These are phyloP conservation scores for Thymus quinquecostatus DNA, from an alignment of 257 asterid genomes.

Conservation along the genomic window DNA sequence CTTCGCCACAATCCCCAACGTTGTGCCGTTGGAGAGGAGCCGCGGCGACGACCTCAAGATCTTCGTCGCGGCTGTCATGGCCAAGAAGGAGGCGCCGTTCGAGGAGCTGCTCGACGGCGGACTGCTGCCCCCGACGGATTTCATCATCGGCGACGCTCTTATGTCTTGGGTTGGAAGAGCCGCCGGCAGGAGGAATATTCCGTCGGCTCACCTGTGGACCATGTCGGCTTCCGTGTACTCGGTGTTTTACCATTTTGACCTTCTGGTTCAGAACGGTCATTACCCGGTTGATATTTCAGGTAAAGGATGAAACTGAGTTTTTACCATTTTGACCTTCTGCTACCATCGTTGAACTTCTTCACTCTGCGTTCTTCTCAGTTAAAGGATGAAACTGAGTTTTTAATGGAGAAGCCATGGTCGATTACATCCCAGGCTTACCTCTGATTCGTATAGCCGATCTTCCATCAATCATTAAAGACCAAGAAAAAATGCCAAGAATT, in stretches of 20 bases:
- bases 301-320: neutral
- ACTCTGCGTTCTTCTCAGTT: conserved; percentile 28
- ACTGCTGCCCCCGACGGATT: conserved; percentile 27
- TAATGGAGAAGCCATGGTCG: conserved; percentile 44
- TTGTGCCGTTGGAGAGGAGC: conserved; percentile 56
- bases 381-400: no score
- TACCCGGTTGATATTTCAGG: conserved; percentile 40
- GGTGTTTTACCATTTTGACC: conserved; percentile 42
- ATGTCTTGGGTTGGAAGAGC: conserved; percentile 41
- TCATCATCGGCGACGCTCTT: conserved; percentile 45
- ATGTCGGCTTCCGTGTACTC: conserved; percentile 56
- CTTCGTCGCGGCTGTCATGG: no score
- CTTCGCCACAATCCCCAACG: conserved; percentile 46
- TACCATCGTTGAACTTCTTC: no score
- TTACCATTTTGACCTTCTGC: conserved; percentile 19
- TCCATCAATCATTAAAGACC: conserved; percentile 32
- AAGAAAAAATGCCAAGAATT: neutral
- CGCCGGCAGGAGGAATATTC: conserved; percentile 50
- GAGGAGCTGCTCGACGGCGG: conserved; percentile 47
- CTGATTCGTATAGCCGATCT: conserved; percentile 43
- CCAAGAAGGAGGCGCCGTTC: conserved; percentile 35
- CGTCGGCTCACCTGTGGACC: conserved; percentile 54
- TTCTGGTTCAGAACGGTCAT: conserved; percentile 49
- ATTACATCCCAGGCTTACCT: conserved; percentile 59
- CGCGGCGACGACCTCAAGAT: conserved; percentile 46